A percentile compares a stretch with the other conserved stretches of the same genome.
phyloP scores from a whole-genome alignment of 352 stramenopile genomes.

The Globisporangium nodosum region DNA sequence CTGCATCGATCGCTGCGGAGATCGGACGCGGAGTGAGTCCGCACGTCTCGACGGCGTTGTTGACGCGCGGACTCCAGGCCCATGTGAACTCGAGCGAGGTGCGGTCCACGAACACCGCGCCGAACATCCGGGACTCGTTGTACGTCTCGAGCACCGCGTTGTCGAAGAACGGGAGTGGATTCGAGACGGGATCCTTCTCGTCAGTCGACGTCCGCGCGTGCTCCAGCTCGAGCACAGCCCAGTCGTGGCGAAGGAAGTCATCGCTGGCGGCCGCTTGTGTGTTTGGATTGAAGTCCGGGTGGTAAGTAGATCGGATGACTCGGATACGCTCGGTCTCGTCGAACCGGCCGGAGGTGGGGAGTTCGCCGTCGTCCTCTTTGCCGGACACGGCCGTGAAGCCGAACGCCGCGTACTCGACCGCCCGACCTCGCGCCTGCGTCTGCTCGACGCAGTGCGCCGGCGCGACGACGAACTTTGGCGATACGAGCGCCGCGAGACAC shows the following conservation, averaged over 20 bases:
- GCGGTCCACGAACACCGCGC: slow-evolving; percentile 4
- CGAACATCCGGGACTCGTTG: background rate
- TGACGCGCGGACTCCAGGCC: background rate
- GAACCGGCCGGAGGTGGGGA: too few relatives aligned
- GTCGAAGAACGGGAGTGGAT: background rate
- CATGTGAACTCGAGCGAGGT: slow-evolving; percentile 2
- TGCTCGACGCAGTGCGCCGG: slow-evolving; percentile 6
- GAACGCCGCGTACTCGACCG: slow-evolving; percentile 5
- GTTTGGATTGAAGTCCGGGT: too few relatives aligned
- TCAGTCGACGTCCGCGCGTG: too few relatives aligned
- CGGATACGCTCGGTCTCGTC: too few relatives aligned
- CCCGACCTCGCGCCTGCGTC: background rate
- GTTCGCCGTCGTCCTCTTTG: background rate
- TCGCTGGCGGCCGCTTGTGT: too few relatives aligned
- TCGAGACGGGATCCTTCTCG: too few relatives aligned
- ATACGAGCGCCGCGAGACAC: slow-evolving; percentile 6
- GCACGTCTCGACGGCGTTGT: slow-evolving; percentile 2
- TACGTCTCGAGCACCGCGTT: background rate
- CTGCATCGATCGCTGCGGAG: background rate
- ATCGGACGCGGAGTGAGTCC: background rate
- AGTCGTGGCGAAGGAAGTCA: too few relatives aligned
- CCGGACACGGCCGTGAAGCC: background rate
- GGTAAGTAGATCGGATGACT: too few relatives aligned
- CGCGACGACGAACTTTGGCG: slow-evolving; percentile 1
- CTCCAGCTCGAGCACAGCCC: too few relatives aligned